Evolutionary conservation across 1,284 basidiomycete species (phyloP), one percentile per base, ranked within the genome.

Genomic region (Sanghuangporus weigelae): DNA sequence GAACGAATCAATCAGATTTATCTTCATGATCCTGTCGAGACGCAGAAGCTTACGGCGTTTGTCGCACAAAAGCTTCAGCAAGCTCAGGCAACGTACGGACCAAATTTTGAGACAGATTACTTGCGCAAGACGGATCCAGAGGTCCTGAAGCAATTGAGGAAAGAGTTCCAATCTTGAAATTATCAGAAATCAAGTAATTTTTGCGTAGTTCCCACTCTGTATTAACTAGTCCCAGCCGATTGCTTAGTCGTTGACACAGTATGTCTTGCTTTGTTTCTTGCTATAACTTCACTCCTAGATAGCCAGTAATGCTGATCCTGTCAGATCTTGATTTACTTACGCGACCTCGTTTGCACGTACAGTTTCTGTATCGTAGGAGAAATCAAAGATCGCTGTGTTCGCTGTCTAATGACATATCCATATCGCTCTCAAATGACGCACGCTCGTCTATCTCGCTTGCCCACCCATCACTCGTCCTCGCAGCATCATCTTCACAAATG

Each of bases 111-210:
- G 62, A 71, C 74, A 6, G 73, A 75, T 40, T 90, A 86, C 69
- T 77, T 93, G 11, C 75, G 78, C 6, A 84, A 85, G 66, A 82
- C 87, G 14, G 91, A 93, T 69, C 82, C 85, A 5, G 77, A 80
- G 1, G 83, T 92, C n/a, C 74, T 92, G 42, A 78, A 82, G 65
- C 88, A 90, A 70, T 81, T 93, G 50, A 82, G 84, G 69, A 78
- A 78, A 46, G 86, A 84, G 68, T 72, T 85, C 14, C n/a, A n/a
- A 11, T 63, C 62, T n/a, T 63, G 23, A 55, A 21, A 8, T 56
- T n/a, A 8, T 26, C 14, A 23, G 16, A 10, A 26, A 49, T 49
- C 12, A n/a, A 48, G 10, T 40, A 4, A 16, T 44, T 46, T n/a
- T 26, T 58, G 35, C 40, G 5, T 35, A 58, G 3, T 44, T n/a